Base-by-base conservation (phyloP, 2,329 filamentous ascomycete species). In the Davidsoniella neocaledoniae region DNA sequence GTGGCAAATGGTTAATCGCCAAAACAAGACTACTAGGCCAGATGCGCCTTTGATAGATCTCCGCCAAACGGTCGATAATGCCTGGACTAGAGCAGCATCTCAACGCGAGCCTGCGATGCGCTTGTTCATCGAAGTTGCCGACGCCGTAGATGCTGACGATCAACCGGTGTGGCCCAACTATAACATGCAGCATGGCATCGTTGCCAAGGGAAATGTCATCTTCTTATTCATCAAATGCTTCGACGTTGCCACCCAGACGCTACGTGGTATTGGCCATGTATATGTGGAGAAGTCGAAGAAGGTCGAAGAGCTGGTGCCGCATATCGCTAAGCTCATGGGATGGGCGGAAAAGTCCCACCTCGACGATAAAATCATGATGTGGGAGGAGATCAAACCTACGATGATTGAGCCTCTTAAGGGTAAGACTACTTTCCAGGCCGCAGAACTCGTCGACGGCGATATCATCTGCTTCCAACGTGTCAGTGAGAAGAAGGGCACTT, bases 1-100 rank as follows among this genome's bases (percentile, higher is more conserved):
- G 16, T 98, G 91, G 93, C 78, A 86, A 49, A 95, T 98, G 88
- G 91, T 98, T 1, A 96, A 95, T 61, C 82, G 91, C 9, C 91
- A 98, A 63, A 98, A 98, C 62, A 95, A 94, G 65, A 98, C 91
- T 0, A 82, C 86, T 37, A 79, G 91, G 16, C 91, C 93, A 0
- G 91, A 98, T 61, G 81, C 86, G 52, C 85, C 87, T 0, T 79
- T 98, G 45, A 76, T 77, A 61, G 87, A 94, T 59, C 67, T 78
- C 2, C 73, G 81, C 4, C 82, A 86, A 62, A 88, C 80, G 0
- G 69, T 91, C 12, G 84, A 88, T 57, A 87, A 95, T 52, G 68
- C 69, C 0, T 76, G 68, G 55, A 61, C 64, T 10, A 66, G 71
- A 39, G 69, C 72, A 3, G 66, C 70, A 1, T 68, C 81, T 14